Percentiles rank a stretch among this genome's conserved stretches.
Conservation (phyloP, 768 basidiomycete genomes). For the Kwoniella sp. region DNA sequence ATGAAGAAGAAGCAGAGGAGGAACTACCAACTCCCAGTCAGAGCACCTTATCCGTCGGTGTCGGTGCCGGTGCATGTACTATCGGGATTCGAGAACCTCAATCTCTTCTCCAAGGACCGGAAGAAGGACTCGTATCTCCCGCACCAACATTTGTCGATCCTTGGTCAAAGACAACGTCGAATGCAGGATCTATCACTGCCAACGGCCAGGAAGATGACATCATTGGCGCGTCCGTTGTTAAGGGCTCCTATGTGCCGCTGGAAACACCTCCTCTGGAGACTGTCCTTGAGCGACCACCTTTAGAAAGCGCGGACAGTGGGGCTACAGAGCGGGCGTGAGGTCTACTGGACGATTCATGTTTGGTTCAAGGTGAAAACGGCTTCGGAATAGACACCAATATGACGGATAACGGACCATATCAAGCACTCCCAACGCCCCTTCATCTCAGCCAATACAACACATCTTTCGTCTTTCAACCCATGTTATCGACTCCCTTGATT, state of each 20-base stretch:
- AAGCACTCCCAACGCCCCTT: no score
- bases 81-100: neutral
- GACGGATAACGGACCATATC: no score
- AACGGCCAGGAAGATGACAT: neutral
- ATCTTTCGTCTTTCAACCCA: no score
- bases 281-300: slow-evolving; percentile 20
- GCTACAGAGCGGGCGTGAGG: slow-evolving; percentile 19
- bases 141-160: slow-evolving; percentile 20
- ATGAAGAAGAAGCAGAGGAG: slow-evolving; percentile 14
- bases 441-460: no score
- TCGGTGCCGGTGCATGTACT: neutral
- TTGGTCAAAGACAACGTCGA: slow-evolving; percentile 3
- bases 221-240: neutral
- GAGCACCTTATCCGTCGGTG: neutral
- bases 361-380: no score
- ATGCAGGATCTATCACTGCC: neutral
- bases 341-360: no score
- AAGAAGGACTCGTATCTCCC: neutral
- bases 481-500: no score
- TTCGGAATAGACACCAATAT: no score
- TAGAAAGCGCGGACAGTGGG: slow-evolving; percentile 27
- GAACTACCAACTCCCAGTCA: slow-evolving; percentile 9
- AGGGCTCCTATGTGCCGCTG: slow-evolving; percentile 5
- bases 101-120: neutral
- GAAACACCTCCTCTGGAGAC: slow-evolving; percentile 27